A percentile compares a stretch with the other conserved stretches of the same genome.
Conservation (phyloP, 2,329 filamentous ascomycete species). For the Hypoxylon sp. region DNA sequence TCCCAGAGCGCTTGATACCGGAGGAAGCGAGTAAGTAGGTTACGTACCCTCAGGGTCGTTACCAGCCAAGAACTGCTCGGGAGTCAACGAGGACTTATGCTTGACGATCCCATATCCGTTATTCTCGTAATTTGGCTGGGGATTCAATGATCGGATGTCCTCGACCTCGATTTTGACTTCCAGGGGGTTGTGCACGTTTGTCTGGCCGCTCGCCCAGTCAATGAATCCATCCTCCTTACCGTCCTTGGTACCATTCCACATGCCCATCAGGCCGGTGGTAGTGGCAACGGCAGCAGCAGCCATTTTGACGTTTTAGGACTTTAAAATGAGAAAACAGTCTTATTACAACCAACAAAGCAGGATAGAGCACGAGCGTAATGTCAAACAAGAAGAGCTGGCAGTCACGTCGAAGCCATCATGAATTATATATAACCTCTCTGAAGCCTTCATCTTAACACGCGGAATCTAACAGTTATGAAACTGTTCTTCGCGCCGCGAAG, state of each 20-base stretch:
- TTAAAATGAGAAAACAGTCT: constrained; percentile 5
- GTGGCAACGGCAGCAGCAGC: constrained; percentile 44
- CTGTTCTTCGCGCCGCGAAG: background rate
- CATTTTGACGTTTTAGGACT: constrained; percentile 33
- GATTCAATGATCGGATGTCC: constrained; percentile 45
- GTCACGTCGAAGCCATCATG: background rate
- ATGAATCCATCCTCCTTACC: constrained; percentile 44
- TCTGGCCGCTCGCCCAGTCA: constrained; percentile 47
- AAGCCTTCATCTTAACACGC: constrained; percentile 13
- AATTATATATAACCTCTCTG: constrained; percentile 34
- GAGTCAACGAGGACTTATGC: constrained; percentile 45
- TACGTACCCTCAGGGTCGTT: constrained; percentile 45
- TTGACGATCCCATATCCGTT: constrained; percentile 48
- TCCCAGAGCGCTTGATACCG: background rate
- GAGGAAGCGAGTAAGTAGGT: background rate
- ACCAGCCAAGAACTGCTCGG: constrained; percentile 47
- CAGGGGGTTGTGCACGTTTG: constrained; percentile 46
- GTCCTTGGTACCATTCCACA: constrained; percentile 50
- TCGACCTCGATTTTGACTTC: constrained; percentile 47
- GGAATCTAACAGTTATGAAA: background rate
- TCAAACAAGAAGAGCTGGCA: constrained; percentile 1
- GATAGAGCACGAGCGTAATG: constrained; percentile 20
- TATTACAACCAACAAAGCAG: constrained; percentile 3
- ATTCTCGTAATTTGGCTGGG: constrained; percentile 42
- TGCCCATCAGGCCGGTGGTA: constrained; percentile 48